Evolutionary conservation across 108 stramenopile species (phyloP).

Genomic region (Discostella stelligeroides): DNA sequence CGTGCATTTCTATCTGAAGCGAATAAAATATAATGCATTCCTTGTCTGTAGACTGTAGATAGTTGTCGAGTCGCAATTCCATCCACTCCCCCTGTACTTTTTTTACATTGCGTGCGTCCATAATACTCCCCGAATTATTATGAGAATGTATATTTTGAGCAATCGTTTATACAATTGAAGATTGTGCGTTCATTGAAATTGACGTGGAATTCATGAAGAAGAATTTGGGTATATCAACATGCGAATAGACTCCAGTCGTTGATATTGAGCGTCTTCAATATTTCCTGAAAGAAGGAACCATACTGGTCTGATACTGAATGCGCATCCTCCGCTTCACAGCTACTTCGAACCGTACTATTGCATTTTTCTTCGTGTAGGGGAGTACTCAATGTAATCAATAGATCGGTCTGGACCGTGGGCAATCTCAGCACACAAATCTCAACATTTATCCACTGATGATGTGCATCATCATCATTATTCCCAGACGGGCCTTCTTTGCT

Average conservation of each 20-base stretch:
- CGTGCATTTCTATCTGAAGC: too few relatives aligned
- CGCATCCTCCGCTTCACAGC: not conserved
- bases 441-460: slow-evolving; percentile 33
- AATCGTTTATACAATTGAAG: too few relatives aligned
- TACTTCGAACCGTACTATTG: not conserved
- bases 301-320: not conserved
- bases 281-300: slow-evolving; percentile 12
- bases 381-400: slow-evolving; percentile 66
- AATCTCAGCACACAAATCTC: slow-evolving; percentile 69
- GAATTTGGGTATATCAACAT: not conserved
- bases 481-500: not conserved
- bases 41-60: too few relatives aligned
- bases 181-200: too few relatives aligned
- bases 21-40: too few relatives aligned
- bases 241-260: slow-evolving; percentile 52
- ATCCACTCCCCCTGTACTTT: too few relatives aligned
- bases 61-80: too few relatives aligned
- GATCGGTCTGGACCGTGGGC: slow-evolving; percentile 56
- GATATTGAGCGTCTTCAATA: slow-evolving; percentile 50
- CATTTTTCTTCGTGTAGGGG: slow-evolving; percentile 25
- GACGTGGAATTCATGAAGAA: too few relatives aligned
- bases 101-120: too few relatives aligned
- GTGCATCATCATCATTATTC: not conserved
- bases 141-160: too few relatives aligned
- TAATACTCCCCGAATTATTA: too few relatives aligned